Evolutionary conservation across 2,329 filamentous ascomycete genomes (phyloP).

Genomic region (Pyricularia sp.): DNA sequence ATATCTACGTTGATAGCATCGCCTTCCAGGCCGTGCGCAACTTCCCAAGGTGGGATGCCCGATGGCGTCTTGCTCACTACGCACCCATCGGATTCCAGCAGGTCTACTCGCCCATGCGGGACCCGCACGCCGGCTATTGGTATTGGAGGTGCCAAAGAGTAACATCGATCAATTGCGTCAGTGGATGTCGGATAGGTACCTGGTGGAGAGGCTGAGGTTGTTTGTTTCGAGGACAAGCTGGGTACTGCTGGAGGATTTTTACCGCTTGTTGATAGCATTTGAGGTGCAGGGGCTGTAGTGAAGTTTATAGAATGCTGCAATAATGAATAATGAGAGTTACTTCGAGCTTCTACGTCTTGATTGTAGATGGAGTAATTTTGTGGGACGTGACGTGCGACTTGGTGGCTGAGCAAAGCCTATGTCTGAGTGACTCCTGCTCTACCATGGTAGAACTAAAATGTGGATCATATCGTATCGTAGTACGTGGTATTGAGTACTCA

Average conservation of each 20-base stretch:
- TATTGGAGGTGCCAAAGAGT: slow-evolving; percentile 18
- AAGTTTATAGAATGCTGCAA: too few species aligned
- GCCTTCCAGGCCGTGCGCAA: slow-evolving; percentile 38
- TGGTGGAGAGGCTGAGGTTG: slow-evolving; percentile 26
- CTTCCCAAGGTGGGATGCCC: slow-evolving; percentile 35
- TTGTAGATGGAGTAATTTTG: neutral
- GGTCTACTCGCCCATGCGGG: slow-evolving; percentile 27
- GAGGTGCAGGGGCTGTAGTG: neutral
- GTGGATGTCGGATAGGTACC: slow-evolving; percentile 27
- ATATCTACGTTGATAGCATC: slow-evolving; percentile 29
- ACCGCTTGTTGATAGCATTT: slow-evolving; percentile 15
- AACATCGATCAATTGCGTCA: slow-evolving; percentile 23
- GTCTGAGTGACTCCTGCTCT: neutral
- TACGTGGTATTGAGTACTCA: neutral
- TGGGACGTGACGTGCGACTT: neutral
- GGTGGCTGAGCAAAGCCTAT: neutral
- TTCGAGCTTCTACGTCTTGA: neutral
- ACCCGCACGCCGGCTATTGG: slow-evolving; percentile 19
- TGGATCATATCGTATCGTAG: neutral
- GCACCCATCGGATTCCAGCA: slow-evolving; percentile 31
- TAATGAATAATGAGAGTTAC: too few species aligned
- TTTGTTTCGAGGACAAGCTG: slow-evolving; percentile 26
- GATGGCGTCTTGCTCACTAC: slow-evolving; percentile 35
- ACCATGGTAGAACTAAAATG: too few species aligned
- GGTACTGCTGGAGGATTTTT: slow-evolving; percentile 28